Base-by-base conservation (phyloP, 2,329 filamentous ascomycete genomes). In the Beauveria pseudobassiana region DNA sequence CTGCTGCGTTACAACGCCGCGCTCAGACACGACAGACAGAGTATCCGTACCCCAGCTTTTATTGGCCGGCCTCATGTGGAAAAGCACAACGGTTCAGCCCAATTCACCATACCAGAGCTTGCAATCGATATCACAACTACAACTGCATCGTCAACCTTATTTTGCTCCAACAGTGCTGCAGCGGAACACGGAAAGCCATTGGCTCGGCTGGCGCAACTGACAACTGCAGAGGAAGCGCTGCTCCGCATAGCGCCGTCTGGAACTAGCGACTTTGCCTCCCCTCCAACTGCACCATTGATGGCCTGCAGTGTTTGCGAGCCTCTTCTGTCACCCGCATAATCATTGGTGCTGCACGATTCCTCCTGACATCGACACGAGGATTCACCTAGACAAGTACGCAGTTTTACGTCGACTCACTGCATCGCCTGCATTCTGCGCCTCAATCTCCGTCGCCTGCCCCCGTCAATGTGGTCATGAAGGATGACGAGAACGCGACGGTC, bases 401-500 rank as follows among this genome's bases (percentile, higher is more conserved):
- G 16, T 18, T 45, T n/a, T 26, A 16, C 43, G n/a, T 30, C 48
- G 45, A 30, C 24, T 18, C 20, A 59, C 28, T 48, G 43, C 45
- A 18, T 38, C 22, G 20, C 46, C 45, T 24, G 30, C 22, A 26
- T 43, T 50, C n/a, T 20, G 10, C 40, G 22, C 14, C 42, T 22
- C 42, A 3, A 48, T 38, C 24, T 12, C 6, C 18, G n/a, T 34
- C 34, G 12, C 3, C 22, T 30, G 22, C 26, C 22, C 12, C 43
- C 24, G 45, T 56, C 62, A 34, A 63, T 63, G 62, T 51, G 46
- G 57, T 48, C 40, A 68, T 68, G 67, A 67, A 67, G 62, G 66
- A 68, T 68, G 67, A 67, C 59, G 66, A 63, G 50, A 51, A 64
- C 52, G 63, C 66, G 63, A 66, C 62, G 50, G 61, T 62, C 62